A percentile compares a stretch with the other conserved stretches of the same genome.
phyloP scores from a whole-genome alignment of 2,329 filamentous ascomycete genomes.

The Aureobasidium namibiae region DNA sequence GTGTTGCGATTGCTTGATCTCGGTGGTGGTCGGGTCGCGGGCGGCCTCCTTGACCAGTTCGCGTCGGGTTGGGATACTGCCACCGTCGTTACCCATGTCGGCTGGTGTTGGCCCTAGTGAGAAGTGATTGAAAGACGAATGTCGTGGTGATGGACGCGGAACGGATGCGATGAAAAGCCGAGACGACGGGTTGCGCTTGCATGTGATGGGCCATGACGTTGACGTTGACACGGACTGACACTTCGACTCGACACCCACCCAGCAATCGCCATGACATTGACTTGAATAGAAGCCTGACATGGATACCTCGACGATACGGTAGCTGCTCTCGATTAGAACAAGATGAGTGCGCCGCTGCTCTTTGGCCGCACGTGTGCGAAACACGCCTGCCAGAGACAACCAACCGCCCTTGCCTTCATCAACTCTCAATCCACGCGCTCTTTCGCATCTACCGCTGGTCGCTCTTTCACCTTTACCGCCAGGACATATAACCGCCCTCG shows the following conservation, averaged over 20 bases:
- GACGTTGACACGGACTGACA: not conserved
- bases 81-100: constrained; percentile 91
- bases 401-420: not conserved
- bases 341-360: constrained; percentile 1
- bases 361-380: constrained; percentile 7
- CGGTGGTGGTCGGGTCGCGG: constrained; percentile 68
- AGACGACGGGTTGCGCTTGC: not conserved
- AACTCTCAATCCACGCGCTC: not conserved
- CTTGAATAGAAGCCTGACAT: not conserved
- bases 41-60: constrained; percentile 94
- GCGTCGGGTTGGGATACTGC: constrained; percentile 85
- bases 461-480: constrained; percentile 7
- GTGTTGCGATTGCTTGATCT: constrained; percentile 79
- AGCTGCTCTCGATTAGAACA: not conserved
- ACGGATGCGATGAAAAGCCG: not conserved
- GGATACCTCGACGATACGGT: not conserved
- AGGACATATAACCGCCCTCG: not conserved
- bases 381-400: not conserved
- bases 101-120: not conserved
- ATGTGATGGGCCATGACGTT: constrained; percentile 11
- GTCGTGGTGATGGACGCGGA: not conserved
- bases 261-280: not conserved
- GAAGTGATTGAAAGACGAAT: not conserved
- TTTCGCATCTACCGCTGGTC: too few species aligned
- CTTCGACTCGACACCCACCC: not conserved